Evolutionary conservation across 2,329 filamentous ascomycete species (phyloP), one percentile per base, ranked within the genome.

Genomic region (Colletotrichum trifolii): DNA sequence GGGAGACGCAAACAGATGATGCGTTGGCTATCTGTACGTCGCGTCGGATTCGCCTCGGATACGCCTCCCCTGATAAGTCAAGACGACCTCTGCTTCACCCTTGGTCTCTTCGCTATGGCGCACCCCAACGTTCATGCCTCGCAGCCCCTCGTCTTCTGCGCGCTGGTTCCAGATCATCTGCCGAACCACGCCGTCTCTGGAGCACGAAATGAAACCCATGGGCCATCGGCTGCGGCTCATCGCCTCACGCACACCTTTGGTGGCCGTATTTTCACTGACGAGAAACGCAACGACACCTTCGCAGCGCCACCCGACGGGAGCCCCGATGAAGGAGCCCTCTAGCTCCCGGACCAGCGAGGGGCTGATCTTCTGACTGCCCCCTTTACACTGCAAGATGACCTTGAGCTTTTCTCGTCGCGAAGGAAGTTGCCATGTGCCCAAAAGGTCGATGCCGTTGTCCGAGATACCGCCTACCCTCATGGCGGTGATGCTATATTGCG

Each of bases 201-300:
- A 84, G 65, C 91, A 88, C 60, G 86, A 87, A 34, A 92, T 76
- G 71, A 88, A 96, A 0, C 89, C 89, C 82, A 97, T 85, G 1
- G 93, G 91, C 80, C 86, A 89, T 42, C 79, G 76, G 72, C 90
- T 91, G 63, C 87, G 80, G 5, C 84, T 84, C 69, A 97, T 73
- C 33, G 92, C 88, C 52, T 93, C 89, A 62, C 92, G 81, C 3
- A 96, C 88, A 1, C 94, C 95, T 72, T 88, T 91, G 0, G 94
- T 97, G 38, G 93, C 91, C 57, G 88, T 82, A 66, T 85, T 82
- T 68, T 89, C 87, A 4, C 88, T 85, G 33, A 91, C 90, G 58
- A 97, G 77, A 13, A 97, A 72, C 0, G 88, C 94, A 39, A 97
- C 75, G 6, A 91, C 88, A 12, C 85, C 83, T 2, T 81, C 75